Base-by-base conservation (phyloP, 305 asterid species). In the Petunia hybrid region DNA sequence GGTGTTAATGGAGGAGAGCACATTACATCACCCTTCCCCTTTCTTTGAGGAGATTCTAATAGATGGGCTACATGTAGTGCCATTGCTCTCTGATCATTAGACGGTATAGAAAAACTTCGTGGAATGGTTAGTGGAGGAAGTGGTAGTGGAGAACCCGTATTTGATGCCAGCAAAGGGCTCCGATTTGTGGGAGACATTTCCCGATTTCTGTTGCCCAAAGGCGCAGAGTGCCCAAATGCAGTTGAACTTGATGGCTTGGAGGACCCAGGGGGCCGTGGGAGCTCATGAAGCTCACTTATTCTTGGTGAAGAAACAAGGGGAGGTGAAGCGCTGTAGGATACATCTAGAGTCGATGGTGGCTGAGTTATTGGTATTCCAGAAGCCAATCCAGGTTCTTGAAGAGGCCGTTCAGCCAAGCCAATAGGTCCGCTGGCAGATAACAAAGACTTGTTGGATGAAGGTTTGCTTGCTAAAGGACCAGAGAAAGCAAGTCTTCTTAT, bases 241-340 rank as follows among this genome's bases (percentile, higher is more conserved):
- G 87, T 57, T 80, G 91, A 85, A 77, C 86, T 85, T 75, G 46
- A 79, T n/a, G 94, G 91, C 89, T 89, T 92, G 84, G 86, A 70
- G 84, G 82, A 82, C 43, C 91, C 97, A 35, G 99, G 99, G 3
- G 99, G 99, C 80, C 97, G 93, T 22, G 99, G 99, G 74, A 96
- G 99, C 89, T 94, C 98, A 80, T 96, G 99, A 79, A 96, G 99
- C 92, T 96, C 98, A 74, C 92, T 94, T 77, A 93, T 87, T 77
- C 83, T 92, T n/a, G 98, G 98, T 61, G 98, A 94, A 77, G 98
- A 90, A 67, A 80, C 87, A 81, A 82, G 91, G 57, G 97, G 87
- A 81, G 96, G 93, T 43, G 95, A 88, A 71, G 89, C 91, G 84
- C 89, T 92, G 69, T 82, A 92, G 79, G 93, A 66, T 38, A 85